Conservation (phyloP, 2,329 filamentous ascomycete species). For the Cadophora gregata region DNA sequence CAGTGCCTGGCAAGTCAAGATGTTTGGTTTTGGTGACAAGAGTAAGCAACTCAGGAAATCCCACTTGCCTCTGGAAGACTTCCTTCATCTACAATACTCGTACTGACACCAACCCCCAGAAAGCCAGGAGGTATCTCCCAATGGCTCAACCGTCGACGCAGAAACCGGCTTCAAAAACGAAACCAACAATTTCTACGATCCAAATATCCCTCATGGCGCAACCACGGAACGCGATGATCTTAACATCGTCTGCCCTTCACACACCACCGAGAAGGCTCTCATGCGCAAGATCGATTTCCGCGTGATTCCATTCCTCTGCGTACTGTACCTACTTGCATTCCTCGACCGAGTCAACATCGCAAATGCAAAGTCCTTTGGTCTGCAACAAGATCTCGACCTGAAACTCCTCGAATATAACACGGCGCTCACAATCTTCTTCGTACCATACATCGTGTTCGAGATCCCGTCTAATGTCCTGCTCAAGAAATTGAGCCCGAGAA, state of each 20-base stretch:
- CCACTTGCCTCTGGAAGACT: constrained; percentile 18
- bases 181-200: constrained; percentile 37
- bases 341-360: constrained; percentile 79
- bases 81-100: background rate
- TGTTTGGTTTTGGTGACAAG: constrained; percentile 28
- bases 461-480: constrained; percentile 77
- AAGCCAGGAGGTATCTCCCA: constrained; percentile 25
- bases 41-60: constrained; percentile 21
- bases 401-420: constrained; percentile 71
- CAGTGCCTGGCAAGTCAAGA: constrained; percentile 14
- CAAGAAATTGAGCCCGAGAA: constrained; percentile 68
- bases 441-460: constrained; percentile 75
- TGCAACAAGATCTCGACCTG: constrained; percentile 68
- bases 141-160: constrained; percentile 32
- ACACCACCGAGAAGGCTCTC: constrained; percentile 62
- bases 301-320: constrained; percentile 73
- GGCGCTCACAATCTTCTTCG: constrained; percentile 80
- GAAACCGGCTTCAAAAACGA: constrained; percentile 37
- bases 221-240: constrained; percentile 38
- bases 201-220: constrained; percentile 28
- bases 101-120: constrained; percentile 25
- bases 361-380: constrained; percentile 73
- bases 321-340: constrained; percentile 75
- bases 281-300: constrained; percentile 73
- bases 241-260: constrained; percentile 41